phyloP scores from a whole-genome alignment of 2,329 filamentous ascomycete genomes.

The Aspergillus sp. region DNA sequence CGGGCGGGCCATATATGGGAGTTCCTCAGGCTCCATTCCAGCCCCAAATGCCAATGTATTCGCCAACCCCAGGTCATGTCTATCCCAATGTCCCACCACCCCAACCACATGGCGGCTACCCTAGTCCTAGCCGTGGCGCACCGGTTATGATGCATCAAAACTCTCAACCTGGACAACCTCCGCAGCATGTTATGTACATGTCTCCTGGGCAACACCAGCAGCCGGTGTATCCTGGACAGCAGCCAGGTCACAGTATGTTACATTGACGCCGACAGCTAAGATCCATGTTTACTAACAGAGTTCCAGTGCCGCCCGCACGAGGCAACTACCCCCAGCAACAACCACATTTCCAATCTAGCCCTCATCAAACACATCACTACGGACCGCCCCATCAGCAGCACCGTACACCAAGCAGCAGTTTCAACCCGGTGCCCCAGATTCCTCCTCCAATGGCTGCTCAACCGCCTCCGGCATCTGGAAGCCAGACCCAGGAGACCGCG shows the following conservation, averaged over 20 bases:
- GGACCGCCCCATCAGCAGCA: constrained; percentile 52
- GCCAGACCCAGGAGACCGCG: constrained; percentile 43
- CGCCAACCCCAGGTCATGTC: constrained; percentile 70
- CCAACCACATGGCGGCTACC: constrained; percentile 69
- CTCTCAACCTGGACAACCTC: constrained; percentile 82
- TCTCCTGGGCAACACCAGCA: constrained; percentile 74
- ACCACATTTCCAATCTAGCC: constrained; percentile 66
- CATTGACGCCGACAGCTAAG: constrained; percentile 9
- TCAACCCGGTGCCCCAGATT: constrained; percentile 49
- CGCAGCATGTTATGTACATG: constrained; percentile 70
- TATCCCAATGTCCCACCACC: constrained; percentile 55
- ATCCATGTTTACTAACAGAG: constrained; percentile 39
- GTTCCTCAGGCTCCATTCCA: constrained; percentile 67
- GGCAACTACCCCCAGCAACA: constrained; percentile 60
- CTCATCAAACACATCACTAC: constrained; percentile 64
- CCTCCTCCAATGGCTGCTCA: constrained; percentile 47
- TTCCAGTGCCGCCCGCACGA: constrained; percentile 60
- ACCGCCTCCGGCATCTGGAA: constrained; percentile 32
- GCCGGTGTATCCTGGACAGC: constrained; percentile 69
- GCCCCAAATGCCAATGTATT: constrained; percentile 81
- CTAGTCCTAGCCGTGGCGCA: constrained; percentile 82
- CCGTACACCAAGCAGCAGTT: constrained; percentile 56
- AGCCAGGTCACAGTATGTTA: constrained; percentile 71
- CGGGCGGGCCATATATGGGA: constrained; percentile 68
- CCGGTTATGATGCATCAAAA: constrained; percentile 95